Conservation (phyloP, 495 filamentous ascomycete species). For the Podospora sp. region DNA sequence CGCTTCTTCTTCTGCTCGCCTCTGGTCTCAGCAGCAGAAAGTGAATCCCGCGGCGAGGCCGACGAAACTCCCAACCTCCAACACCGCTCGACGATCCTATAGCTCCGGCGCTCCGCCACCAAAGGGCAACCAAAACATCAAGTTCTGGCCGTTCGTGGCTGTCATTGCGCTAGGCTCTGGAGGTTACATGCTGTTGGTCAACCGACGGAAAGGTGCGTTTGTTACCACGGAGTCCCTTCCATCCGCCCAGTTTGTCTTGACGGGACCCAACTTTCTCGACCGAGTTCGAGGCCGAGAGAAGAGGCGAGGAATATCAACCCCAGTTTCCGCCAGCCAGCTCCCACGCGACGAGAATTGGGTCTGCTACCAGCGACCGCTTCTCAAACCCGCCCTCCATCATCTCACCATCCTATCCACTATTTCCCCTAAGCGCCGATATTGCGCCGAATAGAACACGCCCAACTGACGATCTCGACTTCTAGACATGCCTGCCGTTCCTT, state of each 20-base stretch:
- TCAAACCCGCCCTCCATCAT: constrained; percentile 4
- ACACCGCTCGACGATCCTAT: constrained; percentile 30
- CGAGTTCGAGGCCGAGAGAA: not conserved
- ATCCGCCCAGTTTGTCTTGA: not conserved
- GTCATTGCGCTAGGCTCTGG: constrained; percentile 50
- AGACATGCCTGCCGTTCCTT: constrained; percentile 12
- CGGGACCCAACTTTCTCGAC: not conserved
- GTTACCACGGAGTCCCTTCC: not conserved
- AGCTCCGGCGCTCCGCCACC: constrained; percentile 36
- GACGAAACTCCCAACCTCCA: not conserved
- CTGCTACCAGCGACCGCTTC: not conserved
- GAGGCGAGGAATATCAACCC: not conserved
- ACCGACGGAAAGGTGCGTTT: constrained; percentile 33
- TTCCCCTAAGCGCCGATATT: not conserved
- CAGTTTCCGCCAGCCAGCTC: not conserved
- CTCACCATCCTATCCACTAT: constrained; percentile 8
- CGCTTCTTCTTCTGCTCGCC: constrained; percentile 12
- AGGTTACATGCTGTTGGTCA: constrained; percentile 50
- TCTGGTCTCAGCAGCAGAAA: constrained; percentile 1
- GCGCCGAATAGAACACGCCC: not conserved
- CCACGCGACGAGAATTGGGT: not conserved
- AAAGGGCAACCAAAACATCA: constrained; percentile 38
- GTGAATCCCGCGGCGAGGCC: not conserved
- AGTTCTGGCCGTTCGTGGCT: constrained; percentile 54
- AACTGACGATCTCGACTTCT: not conserved